Conservation (phyloP, 768 basidiomycete genomes). For the Gautieria morchelliformis region DNA sequence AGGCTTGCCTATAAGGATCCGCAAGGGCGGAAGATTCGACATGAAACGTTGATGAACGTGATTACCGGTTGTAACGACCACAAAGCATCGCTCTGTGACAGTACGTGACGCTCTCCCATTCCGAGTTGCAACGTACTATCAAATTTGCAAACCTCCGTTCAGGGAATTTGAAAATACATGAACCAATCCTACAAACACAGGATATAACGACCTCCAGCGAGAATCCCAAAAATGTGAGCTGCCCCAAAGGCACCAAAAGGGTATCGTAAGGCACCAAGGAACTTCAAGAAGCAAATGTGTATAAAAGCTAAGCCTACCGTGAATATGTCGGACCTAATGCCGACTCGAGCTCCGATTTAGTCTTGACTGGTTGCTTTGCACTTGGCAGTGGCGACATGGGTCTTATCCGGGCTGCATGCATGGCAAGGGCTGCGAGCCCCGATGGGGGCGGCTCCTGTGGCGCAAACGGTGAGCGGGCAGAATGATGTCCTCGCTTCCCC, state of each 20-base stretch:
- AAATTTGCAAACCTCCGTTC: too few relatives aligned
- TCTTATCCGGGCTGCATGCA: slow-evolving; percentile 7
- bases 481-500: not conserved
- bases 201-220: not conserved
- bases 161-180: too few relatives aligned
- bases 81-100: too few relatives aligned
- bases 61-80: not conserved
- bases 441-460: not conserved
- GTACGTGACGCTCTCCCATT: too few relatives aligned
- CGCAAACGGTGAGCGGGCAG: not conserved
- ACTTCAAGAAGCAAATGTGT: not conserved
- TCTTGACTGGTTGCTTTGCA: not conserved
- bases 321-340: slow-evolving; percentile 4
- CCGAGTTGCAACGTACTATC: too few relatives aligned
- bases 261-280: not conserved
- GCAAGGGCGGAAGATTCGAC: not conserved
- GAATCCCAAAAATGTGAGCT: not conserved
- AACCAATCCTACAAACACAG: not conserved
- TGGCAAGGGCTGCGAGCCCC: slow-evolving; percentile 7
- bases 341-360: slow-evolving; percentile 8
- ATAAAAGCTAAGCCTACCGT: not conserved
- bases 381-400: slow-evolving; percentile 5
- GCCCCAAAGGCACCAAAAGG: not conserved
- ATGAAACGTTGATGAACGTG: not conserved
- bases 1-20: slow-evolving; percentile 7